These are phyloP conservation scores for Crithidia fasciculata DNA, from an alignment of 208 protist species.

Conservation along the genomic window DNA sequence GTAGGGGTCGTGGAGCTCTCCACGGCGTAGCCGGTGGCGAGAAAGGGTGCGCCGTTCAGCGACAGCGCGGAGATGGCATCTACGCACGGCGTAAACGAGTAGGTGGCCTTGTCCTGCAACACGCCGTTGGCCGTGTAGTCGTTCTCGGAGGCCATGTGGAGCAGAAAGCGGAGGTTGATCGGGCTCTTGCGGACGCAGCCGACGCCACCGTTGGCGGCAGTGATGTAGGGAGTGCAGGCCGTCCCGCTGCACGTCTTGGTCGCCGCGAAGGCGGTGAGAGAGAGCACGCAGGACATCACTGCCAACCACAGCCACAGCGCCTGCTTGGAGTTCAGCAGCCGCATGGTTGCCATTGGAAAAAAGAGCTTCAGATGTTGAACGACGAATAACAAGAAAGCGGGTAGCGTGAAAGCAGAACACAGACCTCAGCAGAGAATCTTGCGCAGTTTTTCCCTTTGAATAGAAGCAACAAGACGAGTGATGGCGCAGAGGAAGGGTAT, in stretches of 20 bases:
- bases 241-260: conserved; percentile 11
- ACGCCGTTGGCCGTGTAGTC: conserved; percentile 13
- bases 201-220: conserved; percentile 21
- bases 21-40: conserved; percentile 40
- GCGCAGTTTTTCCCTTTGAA: too few species aligned
- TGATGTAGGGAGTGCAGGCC: conserved; percentile 39
- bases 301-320: conserved; percentile 2
- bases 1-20: conserved; percentile 11
- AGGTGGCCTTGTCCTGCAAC: conserved; percentile 41
- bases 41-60: conserved; percentile 43
- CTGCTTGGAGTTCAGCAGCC: neutral
- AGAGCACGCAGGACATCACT: neutral
- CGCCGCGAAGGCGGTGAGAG: neutral
- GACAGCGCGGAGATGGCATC: conserved; percentile 69
- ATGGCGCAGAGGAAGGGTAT: too few species aligned
- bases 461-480: too few species aligned
- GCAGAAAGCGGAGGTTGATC: conserved; percentile 80
- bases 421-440: too few species aligned
- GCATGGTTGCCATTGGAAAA: neutral
- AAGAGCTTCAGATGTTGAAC: neutral
- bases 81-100: conserved; percentile 78
- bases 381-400: conserved; percentile 9
- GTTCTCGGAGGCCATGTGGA: conserved; percentile 62
- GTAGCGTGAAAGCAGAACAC: neutral
- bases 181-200: conserved; percentile 47